These are phyloP conservation scores for Kappamyces sp. DNA, from an alignment of 192 early-diverging fungal genomes.

Conservation along the genomic window DNA sequence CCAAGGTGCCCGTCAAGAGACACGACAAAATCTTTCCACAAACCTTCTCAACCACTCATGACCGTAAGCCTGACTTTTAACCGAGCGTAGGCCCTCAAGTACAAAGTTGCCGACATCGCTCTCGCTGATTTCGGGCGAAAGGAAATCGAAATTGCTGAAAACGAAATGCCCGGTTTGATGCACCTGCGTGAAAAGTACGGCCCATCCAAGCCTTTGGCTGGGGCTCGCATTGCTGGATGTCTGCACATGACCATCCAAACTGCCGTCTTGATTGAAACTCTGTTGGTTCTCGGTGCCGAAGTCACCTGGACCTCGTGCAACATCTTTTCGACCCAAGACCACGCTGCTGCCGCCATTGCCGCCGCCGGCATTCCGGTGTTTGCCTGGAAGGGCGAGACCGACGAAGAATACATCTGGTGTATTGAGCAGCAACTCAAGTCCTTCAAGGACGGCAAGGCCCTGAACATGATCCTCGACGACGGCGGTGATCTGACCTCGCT, in stretches of 20 bases:
- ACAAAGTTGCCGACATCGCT: conserved; percentile 75
- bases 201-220: conserved; percentile 78
- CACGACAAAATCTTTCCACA: no score
- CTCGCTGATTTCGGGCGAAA: conserved; percentile 96
- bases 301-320: conserved; percentile 83
- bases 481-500: conserved; percentile 95
- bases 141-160: conserved; percentile 91
- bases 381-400: conserved; percentile 99
- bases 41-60: no score
- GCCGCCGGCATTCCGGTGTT: conserved; percentile 89
- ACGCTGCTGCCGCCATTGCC: conserved; percentile 97
- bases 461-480: conserved; percentile 99
- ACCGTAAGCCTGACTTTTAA: no score
- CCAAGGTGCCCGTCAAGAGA: no score
- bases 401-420: conserved; percentile 99
- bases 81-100: conserved; percentile 13
- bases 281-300: conserved; percentile 91
- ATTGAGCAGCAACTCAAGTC: conserved; percentile 88
- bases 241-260: conserved; percentile 99
- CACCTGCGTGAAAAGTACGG: conserved; percentile 89
- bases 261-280: conserved; percentile 95
- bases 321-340: conserved; percentile 99
- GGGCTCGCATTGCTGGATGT: conserved; percentile 95
- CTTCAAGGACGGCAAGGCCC: conserved; percentile 88
- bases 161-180: conserved; percentile 99